phyloP scores from a whole-genome alignment of 1,139 yeast species.

The Saccharomyces hybrid region DNA sequence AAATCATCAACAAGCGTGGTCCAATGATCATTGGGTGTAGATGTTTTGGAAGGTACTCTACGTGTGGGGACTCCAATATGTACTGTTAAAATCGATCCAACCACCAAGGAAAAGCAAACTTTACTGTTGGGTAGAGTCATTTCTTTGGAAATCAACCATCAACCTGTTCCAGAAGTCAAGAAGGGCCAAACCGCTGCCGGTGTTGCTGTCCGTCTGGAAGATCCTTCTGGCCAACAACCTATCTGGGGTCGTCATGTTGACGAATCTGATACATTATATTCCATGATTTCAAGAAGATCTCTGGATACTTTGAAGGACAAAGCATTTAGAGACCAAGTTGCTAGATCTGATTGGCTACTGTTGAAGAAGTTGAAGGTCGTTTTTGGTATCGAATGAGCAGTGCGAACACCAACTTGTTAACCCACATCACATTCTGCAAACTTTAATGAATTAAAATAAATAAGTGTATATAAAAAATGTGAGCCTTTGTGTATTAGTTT shows the following conservation, averaged over 20 bases:
- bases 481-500: conserved; percentile 1
- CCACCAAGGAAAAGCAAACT: conserved; percentile 64
- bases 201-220: conserved; percentile 95
- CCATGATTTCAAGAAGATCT: conserved; percentile 78
- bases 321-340: conserved; percentile 88
- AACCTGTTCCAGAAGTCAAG: conserved; percentile 67
- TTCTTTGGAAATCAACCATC: conserved; percentile 91
- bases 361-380: conserved; percentile 81
- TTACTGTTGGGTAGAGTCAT: conserved; percentile 77
- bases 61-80: conserved; percentile 92
- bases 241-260: conserved; percentile 99
- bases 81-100: conserved; percentile 84
- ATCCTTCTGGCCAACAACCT: conserved; percentile 88
- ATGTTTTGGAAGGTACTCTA: conserved; percentile 83
- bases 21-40: conserved; percentile 99
- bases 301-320: conserved; percentile 97
- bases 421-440: background rate
- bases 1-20: conserved; percentile 95
- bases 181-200: conserved; percentile 96
- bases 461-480: background rate
- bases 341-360: conserved; percentile 91
- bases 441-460: background rate
- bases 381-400: conserved; percentile 42
- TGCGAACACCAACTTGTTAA: background rate
- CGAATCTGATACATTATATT: conserved; percentile 81